Evolutionary conservation across 2,329 filamentous ascomycete species (phyloP), one percentile per base, ranked within the genome.

Genomic region (Colletotrichum melonis): DNA sequence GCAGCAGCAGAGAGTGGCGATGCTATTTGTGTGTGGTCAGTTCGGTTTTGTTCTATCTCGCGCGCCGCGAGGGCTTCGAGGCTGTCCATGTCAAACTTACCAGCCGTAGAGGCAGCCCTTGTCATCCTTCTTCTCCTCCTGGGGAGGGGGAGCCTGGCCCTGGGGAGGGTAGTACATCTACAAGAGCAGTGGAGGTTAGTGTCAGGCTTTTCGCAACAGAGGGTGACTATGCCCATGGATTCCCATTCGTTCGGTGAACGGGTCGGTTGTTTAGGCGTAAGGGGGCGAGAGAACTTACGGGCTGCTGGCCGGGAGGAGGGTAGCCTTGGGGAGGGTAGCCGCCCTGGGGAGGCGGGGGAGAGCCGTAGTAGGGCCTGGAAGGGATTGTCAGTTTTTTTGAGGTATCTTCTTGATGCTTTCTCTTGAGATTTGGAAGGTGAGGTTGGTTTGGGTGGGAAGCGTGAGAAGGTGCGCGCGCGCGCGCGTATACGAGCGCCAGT

Each of bases 1-100:
- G 73, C 84, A 85, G 78, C 84, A 85, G 79, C 84, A 85, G 72
- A 85, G 75, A 26, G 84, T 81, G 63, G 84, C 84, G 30, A 85
- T 71, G 75, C 83, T 84, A 57, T 28, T 58, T 49, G 5, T 46
- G 9, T 8, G 28, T 19, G 19, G 55, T 73, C 19, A 30, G 28
- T 8, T 8, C 6, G 28, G 26, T 26, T 26, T 26, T 30, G 28
- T 30, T 30, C 28, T 5, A 30, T 30, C 28, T 30, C 8, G 28
- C 28, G 28, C 28, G 28, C 28, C 38, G n/a, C 2, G n/a, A 16
- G 7, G 8, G 60, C 5, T 7, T 6, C 54, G 24, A 28, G 46
- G n/a, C 28, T 16, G 46, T 49, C 8, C 4, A 11, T 8, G 19
- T n/a, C 11, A 38, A 54, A 58, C 78, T 76, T 75, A 84, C 82